Evolutionary conservation across 176 grass and related monocot species (phyloP).

Genomic region (Elaeis guineensis): DNA sequence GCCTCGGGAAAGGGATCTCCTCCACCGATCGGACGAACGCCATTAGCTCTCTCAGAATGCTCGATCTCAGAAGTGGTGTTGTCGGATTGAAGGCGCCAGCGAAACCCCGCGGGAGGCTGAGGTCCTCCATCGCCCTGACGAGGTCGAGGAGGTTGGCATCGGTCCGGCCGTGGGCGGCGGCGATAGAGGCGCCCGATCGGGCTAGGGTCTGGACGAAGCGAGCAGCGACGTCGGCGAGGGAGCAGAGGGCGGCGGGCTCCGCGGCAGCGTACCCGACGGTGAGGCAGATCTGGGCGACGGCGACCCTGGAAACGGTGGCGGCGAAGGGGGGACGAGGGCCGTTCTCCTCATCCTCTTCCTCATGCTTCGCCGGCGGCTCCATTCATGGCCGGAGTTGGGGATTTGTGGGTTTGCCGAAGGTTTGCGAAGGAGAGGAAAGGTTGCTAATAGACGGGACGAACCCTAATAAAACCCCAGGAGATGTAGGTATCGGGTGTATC

Average conservation of each 20-base stretch:
- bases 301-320: conserved; percentile 18
- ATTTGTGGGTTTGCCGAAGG: too few species aligned
- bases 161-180: conserved; percentile 36
- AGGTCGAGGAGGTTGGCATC: conserved; percentile 46
- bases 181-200: conserved; percentile 16
- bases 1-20: conserved; percentile 50
- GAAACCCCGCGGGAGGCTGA: conserved; percentile 24
- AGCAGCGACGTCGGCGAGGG: conserved; percentile 34
- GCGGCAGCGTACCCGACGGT: conserved; percentile 32
- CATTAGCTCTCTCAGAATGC: conserved; percentile 32
- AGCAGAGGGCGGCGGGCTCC: conserved; percentile 24
- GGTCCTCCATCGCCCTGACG: conserved; percentile 38
- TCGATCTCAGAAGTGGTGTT: conserved; percentile 30
- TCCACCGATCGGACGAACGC: conserved; percentile 26
- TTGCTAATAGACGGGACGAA: too few species aligned
- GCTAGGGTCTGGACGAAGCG: conserved; percentile 44
- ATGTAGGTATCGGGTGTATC: too few species aligned
- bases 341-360: not conserved
- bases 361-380: conserved; percentile 25
- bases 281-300: conserved; percentile 42
- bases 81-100: conserved; percentile 30
- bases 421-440: too few species aligned
- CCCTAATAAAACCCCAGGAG: too few species aligned
- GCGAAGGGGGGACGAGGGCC: not conserved
- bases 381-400: conserved; percentile 32